Conservation (phyloP, 257 asterid genomes). For the Capsicum rhomboideum region DNA sequence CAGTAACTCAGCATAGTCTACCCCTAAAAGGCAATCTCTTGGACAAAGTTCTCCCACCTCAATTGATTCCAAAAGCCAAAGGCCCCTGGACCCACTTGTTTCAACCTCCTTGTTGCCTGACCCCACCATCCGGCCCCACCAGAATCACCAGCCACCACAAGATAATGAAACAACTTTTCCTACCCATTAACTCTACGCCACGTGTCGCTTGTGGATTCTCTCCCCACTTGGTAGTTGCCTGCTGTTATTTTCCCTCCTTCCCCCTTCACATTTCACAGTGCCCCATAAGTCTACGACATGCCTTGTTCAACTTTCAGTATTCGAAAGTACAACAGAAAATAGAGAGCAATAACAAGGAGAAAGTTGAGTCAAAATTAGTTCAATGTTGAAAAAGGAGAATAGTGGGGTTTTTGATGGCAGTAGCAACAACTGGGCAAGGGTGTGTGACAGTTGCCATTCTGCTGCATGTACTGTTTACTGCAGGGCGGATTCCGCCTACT, state of each 20-base stretch:
- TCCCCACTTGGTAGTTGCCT: slow-evolving; percentile 4
- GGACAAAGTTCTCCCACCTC: background rate
- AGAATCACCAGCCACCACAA: slow-evolving; percentile 41
- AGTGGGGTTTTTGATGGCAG: background rate
- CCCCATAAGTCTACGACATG: background rate
- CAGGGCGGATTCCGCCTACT: slow-evolving; percentile 47
- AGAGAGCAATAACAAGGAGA: background rate
- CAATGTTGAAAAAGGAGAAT: slow-evolving; percentile 29
- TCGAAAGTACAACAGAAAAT: background rate
- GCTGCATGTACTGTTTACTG: slow-evolving; percentile 49
- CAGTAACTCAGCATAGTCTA: background rate
- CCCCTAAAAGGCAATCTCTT: background rate
- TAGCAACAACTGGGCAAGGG: slow-evolving; percentile 27
- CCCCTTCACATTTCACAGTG: background rate
- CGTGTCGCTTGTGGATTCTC: slow-evolving; percentile 36
- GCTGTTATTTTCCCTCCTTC: background rate
- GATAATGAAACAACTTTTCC: slow-evolving; percentile 16
- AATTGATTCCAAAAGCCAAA: slow-evolving; percentile 15
- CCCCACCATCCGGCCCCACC: slow-evolving; percentile 5
- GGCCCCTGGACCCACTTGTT: slow-evolving; percentile 3
- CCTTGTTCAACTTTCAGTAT: background rate
- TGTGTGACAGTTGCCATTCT: slow-evolving; percentile 49
- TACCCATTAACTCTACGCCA: slow-evolving; percentile 44
- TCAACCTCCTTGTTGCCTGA: background rate
- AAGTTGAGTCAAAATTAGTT: background rate